These are phyloP conservation scores for Ascocoryne sarcoides DNA, from an alignment of 2,329 filamentous ascomycete species.

Conservation along the genomic window DNA sequence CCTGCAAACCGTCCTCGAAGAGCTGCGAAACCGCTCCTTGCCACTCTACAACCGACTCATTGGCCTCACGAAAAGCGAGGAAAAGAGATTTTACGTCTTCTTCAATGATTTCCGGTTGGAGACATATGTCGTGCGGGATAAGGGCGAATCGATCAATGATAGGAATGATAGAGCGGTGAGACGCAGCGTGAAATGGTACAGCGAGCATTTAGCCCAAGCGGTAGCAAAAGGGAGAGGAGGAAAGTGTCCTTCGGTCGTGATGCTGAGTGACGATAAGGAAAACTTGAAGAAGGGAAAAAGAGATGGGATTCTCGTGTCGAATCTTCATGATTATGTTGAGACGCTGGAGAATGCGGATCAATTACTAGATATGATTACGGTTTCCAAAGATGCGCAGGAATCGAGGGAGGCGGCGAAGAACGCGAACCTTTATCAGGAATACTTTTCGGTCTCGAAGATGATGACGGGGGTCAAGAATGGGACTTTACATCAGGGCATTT, in stretches of 20 bases:
- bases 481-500: slow-evolving; percentile 85
- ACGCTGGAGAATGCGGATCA: slow-evolving; percentile 76
- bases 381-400: slow-evolving; percentile 60
- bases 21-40: slow-evolving; percentile 85
- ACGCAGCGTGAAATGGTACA: slow-evolving; percentile 82
- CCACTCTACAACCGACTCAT: slow-evolving; percentile 92
- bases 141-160: slow-evolving; percentile 87
- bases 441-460: slow-evolving; percentile 82
- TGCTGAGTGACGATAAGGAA: slow-evolving; percentile 88
- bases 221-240: slow-evolving; percentile 40
- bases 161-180: slow-evolving; percentile 90
- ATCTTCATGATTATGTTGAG: slow-evolving; percentile 69
- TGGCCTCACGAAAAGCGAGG: slow-evolving; percentile 84
- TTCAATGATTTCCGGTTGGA: slow-evolving; percentile 97
- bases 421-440: slow-evolving; percentile 72
- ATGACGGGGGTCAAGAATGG: slow-evolving; percentile 88
- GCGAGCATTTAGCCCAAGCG: slow-evolving; percentile 63
- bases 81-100: slow-evolving; percentile 97
- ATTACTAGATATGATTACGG: slow-evolving; percentile 87
- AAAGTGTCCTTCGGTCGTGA: slow-evolving; percentile 68
- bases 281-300: slow-evolving; percentile 74
- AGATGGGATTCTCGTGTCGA: slow-evolving; percentile 63
- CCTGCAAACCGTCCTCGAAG: slow-evolving; percentile 90
- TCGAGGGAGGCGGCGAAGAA: slow-evolving; percentile 51
- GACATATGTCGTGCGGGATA: slow-evolving; percentile 68